phyloP scores from a whole-genome alignment of 768 basidiomycete species.

The Podaxis sp. region DNA sequence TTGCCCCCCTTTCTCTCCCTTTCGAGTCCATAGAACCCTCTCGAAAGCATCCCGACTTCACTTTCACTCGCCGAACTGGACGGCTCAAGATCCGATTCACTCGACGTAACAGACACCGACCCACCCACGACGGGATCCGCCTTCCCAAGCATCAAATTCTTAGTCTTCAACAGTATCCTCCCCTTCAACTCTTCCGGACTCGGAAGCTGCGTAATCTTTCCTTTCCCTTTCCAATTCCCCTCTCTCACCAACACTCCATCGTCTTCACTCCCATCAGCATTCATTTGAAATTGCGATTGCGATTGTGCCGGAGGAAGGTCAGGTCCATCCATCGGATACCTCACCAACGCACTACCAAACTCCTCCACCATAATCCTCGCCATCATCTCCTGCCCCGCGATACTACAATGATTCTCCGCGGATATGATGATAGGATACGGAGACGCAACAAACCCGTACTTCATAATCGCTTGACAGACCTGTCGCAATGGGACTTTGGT shows the following conservation, averaged over 20 bases:
- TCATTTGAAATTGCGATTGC: too few species aligned
- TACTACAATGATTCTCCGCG: constrained; percentile 89
- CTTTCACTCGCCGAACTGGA: constrained; percentile 33
- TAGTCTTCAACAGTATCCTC: constrained; percentile 84
- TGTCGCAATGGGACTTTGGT: constrained; percentile 80
- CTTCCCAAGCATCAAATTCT: constrained; percentile 58
- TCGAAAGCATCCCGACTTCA: constrained; percentile 20
- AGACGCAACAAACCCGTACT: constrained; percentile 91
- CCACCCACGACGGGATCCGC: constrained; percentile 9
- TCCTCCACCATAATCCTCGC: constrained; percentile 42
- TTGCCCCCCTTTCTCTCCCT: constrained; percentile 15
- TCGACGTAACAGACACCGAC: constrained; percentile 11
- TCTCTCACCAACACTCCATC: neutral
- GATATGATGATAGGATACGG: constrained; percentile 96
- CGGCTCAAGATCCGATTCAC: constrained; percentile 22
- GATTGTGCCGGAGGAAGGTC: neutral
- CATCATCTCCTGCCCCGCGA: constrained; percentile 49
- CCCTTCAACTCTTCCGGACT: constrained; percentile 86
- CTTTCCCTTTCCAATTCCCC: constrained; percentile 11
- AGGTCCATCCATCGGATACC: constrained; percentile 33
- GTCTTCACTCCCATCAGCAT: neutral
- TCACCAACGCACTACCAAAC: constrained; percentile 41
- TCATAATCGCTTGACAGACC: constrained; percentile 80
- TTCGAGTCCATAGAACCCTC: neutral
- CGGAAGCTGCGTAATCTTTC: constrained; percentile 56